Conservation (phyloP, 306 rosid species). For the Fagus sylvatica region DNA sequence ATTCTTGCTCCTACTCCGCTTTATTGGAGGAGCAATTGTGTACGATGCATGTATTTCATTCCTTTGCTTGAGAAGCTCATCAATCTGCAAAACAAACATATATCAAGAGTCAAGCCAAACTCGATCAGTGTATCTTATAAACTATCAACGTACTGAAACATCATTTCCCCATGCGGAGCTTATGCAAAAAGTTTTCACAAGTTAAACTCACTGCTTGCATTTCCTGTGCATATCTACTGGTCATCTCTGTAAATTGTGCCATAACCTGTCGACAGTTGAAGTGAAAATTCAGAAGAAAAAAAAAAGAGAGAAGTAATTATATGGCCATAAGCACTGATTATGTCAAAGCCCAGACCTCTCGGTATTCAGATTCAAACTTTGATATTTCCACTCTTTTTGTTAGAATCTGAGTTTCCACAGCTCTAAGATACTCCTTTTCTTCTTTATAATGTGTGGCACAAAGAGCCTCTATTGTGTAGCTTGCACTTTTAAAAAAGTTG, state of each 20-base stretch:
- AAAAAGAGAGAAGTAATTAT: slow-evolving; percentile 5
- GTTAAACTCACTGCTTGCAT: slow-evolving; percentile 75
- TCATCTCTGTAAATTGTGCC: slow-evolving; percentile 95
- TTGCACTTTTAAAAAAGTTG: slow-evolving; percentile 95
- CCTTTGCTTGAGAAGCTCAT: slow-evolving; percentile 85
- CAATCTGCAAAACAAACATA: slow-evolving; percentile 58
- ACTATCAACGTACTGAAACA: not conserved
- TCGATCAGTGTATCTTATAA: not conserved
- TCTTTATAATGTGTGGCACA: slow-evolving; percentile 69
- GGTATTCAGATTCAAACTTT: slow-evolving; percentile 93
- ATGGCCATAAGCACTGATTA: slow-evolving; percentile 20
- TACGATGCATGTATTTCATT: slow-evolving; percentile 87
- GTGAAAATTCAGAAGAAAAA: slow-evolving; percentile 12
- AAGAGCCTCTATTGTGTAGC: slow-evolving; percentile 84
- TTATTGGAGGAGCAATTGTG: slow-evolving; percentile 64
- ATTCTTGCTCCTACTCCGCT: slow-evolving; percentile 67
- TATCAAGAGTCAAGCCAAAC: not conserved
- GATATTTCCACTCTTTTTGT: slow-evolving; percentile 89
- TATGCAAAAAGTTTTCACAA: not conserved
- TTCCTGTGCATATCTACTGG: slow-evolving; percentile 86
- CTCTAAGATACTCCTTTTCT: slow-evolving; percentile 77
- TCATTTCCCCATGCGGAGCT: not conserved
- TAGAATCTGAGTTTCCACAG: slow-evolving; percentile 76
- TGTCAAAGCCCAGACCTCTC: slow-evolving; percentile 60
- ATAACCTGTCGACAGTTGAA: slow-evolving; percentile 59